Conservation (phyloP, 208 protist genomes). For the Trypanosoma cruzi region DNA sequence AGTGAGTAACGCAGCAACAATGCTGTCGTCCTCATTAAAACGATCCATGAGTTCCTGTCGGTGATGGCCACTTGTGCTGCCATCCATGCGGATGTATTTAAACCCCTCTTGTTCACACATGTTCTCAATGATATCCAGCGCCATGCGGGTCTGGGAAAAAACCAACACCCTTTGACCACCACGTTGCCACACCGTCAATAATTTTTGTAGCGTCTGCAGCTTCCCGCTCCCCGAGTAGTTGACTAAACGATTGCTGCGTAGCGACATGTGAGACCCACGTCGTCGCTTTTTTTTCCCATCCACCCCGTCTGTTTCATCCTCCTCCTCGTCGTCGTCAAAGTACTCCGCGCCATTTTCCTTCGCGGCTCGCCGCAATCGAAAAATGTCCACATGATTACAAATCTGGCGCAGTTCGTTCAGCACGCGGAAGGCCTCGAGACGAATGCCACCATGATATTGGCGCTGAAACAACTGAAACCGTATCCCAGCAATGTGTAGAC, state of each 20-base stretch:
- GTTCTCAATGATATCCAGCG: constrained; percentile 98
- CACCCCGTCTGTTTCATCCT: constrained; percentile 15
- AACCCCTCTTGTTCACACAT: constrained; percentile 79
- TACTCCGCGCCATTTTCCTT: constrained; percentile 30
- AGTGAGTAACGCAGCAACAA: constrained; percentile 97
- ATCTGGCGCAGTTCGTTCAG: constrained; percentile 81
- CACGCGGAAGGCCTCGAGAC: constrained; percentile 60
- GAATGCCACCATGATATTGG: constrained; percentile 37
- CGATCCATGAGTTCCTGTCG: constrained; percentile 93
- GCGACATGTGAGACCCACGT: constrained; percentile 23
- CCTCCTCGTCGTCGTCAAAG: constrained; percentile 12
- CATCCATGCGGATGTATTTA: constrained; percentile 96
- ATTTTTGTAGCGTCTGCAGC: constrained; percentile 87
- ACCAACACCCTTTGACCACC: constrained; percentile 95
- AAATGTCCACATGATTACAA: constrained; percentile 85
- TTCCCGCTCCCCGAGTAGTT: constrained; percentile 91
- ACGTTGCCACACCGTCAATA: constrained; percentile 93
- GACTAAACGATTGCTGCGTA: constrained; percentile 75
- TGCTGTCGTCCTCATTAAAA: constrained; percentile 93
- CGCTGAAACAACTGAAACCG: constrained; percentile 48
- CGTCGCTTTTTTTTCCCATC: background rate
- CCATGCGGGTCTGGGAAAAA: constrained; percentile 97
- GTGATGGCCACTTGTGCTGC: constrained; percentile 80
- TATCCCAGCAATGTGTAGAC: constrained; percentile 57
- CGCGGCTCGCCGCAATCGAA: constrained; percentile 42